A percentile compares a stretch with the other conserved stretches of the same genome.
Evolutionary conservation across 2,329 filamentous ascomycete genomes (phyloP).

Genomic region (Trichophyton rubrum): DNA sequence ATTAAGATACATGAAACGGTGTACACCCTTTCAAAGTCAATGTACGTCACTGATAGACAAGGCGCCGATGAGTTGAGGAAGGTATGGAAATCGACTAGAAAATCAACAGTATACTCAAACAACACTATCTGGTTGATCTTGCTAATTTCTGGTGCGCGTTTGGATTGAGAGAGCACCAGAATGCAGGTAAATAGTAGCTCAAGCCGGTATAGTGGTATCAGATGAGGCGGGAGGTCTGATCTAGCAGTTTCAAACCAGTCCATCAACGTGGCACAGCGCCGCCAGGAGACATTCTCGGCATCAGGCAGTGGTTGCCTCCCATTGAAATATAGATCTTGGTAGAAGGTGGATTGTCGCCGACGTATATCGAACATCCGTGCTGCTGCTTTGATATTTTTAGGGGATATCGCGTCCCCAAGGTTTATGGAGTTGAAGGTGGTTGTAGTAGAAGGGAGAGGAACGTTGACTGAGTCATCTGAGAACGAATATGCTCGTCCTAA

Average conservation of each 20-base stretch:
- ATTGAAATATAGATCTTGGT: conserved; percentile 75
- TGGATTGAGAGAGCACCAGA: conserved; percentile 73
- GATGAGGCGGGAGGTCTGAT: conserved; percentile 47
- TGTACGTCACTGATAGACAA: conserved; percentile 65
- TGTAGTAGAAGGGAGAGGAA: conserved; percentile 53
- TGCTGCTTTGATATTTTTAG: conserved; percentile 54
- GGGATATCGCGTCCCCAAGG: conserved; percentile 29
- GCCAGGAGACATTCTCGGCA: conserved; percentile 42
- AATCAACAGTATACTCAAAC: conserved; percentile 77
- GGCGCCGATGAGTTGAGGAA: conserved; percentile 49
- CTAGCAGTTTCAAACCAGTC: conserved; percentile 69
- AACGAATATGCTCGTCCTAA: conserved; percentile 84
- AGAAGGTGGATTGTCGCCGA: conserved; percentile 77
- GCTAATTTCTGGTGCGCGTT: conserved; percentile 55
- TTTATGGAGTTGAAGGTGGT: conserved; percentile 32
- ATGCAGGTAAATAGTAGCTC: conserved; percentile 86
- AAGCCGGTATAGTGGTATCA: conserved; percentile 68
- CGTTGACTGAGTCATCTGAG: conserved; percentile 74
- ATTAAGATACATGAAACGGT: conserved; percentile 51
- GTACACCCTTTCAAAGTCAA: conserved; percentile 74
- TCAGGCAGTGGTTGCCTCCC: conserved; percentile 53
- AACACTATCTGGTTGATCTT: conserved; percentile 68
- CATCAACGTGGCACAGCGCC: conserved; percentile 48
- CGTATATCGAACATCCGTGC: conserved; percentile 70
- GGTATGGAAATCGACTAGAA: conserved; percentile 60